Conservation (phyloP, 176 grass and related monocot species). For the Zea luxurians region DNA sequence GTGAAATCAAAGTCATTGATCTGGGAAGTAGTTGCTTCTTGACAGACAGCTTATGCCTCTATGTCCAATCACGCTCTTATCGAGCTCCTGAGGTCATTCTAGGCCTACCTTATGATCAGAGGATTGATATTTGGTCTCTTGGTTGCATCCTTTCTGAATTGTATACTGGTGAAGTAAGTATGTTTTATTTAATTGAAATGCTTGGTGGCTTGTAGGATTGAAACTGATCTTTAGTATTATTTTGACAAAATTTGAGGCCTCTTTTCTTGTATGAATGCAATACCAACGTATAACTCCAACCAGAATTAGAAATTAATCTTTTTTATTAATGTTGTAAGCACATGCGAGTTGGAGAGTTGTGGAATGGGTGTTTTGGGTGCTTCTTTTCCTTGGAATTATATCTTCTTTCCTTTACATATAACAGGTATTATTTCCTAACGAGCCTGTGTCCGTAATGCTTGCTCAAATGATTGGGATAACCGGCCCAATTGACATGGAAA, state of each 20-base stretch:
- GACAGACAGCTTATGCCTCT: slow-evolving; percentile 76
- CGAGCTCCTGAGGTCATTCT: slow-evolving; percentile 95
- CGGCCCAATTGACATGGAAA: slow-evolving; percentile 90
- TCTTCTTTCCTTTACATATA: slow-evolving; percentile 18
- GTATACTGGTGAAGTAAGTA: slow-evolving; percentile 77
- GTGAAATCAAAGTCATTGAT: slow-evolving; percentile 99
- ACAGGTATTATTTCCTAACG: slow-evolving; percentile 97
- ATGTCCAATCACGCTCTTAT: slow-evolving; percentile 98
- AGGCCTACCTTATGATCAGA: slow-evolving; percentile 91
- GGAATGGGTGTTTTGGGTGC: not conserved
- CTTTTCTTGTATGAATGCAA: slow-evolving; percentile 22
- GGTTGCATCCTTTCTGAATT: slow-evolving; percentile 95
- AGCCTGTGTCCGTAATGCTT: slow-evolving; percentile 75
- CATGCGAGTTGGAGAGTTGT: not conserved
- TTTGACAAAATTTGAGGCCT: slow-evolving; percentile 19
- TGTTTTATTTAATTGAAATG: not conserved
- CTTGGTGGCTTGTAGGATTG: not conserved
- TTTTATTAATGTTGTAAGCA: not conserved
- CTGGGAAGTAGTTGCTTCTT: slow-evolving; percentile 97
- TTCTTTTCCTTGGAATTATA: not conserved
- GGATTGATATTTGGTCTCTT: slow-evolving; percentile 96
- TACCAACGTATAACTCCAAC: slow-evolving; percentile 9
- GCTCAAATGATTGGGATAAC: slow-evolving; percentile 76
- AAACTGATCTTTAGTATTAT: slow-evolving; percentile 5
- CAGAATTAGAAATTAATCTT: slow-evolving; percentile 7